Evolutionary conservation across 2,329 filamentous ascomycete species (phyloP), one percentile per base, ranked within the genome.

Genomic region (Endothia cerciana): DNA sequence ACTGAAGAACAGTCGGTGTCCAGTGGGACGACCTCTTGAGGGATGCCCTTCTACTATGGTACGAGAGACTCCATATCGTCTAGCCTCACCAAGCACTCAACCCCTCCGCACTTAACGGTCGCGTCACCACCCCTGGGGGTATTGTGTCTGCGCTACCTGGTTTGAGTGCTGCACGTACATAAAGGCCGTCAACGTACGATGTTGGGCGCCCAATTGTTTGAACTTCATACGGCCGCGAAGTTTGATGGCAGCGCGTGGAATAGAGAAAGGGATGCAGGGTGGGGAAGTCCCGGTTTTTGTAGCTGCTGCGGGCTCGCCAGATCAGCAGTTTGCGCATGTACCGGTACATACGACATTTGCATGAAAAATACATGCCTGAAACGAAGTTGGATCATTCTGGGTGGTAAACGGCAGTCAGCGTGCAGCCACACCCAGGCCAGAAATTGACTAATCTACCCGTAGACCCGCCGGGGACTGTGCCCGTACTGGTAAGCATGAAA

Each of bases 261-360:
- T 41, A 19, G 59, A 40, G 49, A 11, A 53, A 51, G 22, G 13
- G 38, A 43, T 25, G 30, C n/a, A 53, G 45, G 59, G 36, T 53
- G 59, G 59, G 33, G 30, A 51, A 49, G 47, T 33, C 47, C 33
- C 33, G 59, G 59, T 61, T 61, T n/a, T 61, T 61, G 59, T 59
- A 59, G 57, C 57, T 61, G 43, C n/a, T 40, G 43, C 45, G 30
- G 59, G 45, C 43, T 53, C 45, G 22, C 45, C 43, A 51, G 59
- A 51, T 61, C 43, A 51, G 59, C 59, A 51, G 53, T 61, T 49
- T 30, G 59, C 43, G 55, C 45, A 61, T 61, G 59, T 61, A 61
- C 47, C 59, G 59, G 59, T 61, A 61, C 59, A 61, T 61, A 61
- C 15, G 59, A n/a, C 36, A 53, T 51, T 51, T 53, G 59, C 59